phyloP scores from a whole-genome alignment of 176 grass and related monocot genomes.

The Pontederia paniculata region DNA sequence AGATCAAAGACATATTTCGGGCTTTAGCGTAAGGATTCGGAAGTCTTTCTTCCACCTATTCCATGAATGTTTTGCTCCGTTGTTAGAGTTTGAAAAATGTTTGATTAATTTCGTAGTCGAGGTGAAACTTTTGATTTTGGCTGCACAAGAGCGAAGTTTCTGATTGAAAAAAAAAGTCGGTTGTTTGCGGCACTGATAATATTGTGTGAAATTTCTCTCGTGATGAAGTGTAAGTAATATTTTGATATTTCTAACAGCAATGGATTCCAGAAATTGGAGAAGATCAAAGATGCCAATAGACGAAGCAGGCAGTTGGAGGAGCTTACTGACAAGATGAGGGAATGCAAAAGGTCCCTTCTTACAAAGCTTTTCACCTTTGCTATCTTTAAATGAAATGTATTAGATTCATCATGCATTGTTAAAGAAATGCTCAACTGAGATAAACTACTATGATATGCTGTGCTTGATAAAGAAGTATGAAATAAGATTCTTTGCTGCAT shows the following conservation, averaged over 20 bases:
- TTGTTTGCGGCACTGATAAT: background rate
- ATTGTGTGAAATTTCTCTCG: background rate
- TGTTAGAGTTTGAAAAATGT: background rate
- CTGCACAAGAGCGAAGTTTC: too few species aligned
- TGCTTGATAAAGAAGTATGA: too few species aligned
- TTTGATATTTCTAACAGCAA: constrained; percentile 37
- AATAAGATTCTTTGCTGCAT: too few species aligned
- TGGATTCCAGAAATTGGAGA: constrained; percentile 95
- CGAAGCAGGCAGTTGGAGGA: constrained; percentile 81
- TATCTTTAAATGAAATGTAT: too few species aligned
- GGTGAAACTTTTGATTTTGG: background rate
- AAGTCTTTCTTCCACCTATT: background rate
- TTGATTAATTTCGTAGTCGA: background rate
- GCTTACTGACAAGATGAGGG: constrained; percentile 89
- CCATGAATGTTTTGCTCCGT: background rate
- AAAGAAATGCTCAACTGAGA: too few species aligned
- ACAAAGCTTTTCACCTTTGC: background rate
- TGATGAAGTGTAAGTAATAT: background rate
- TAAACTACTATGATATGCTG: too few species aligned
- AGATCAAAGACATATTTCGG: constrained; percentile 80
- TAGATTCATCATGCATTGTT: too few species aligned
- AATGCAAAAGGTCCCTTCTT: constrained; percentile 71
- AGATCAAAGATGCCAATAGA: constrained; percentile 86
- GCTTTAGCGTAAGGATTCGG: constrained; percentile 75
- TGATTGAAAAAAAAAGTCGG: background rate